These are phyloP conservation scores for Paecilomyces variotii DNA, from an alignment of 2,329 filamentous ascomycete genomes.

Conservation along the genomic window DNA sequence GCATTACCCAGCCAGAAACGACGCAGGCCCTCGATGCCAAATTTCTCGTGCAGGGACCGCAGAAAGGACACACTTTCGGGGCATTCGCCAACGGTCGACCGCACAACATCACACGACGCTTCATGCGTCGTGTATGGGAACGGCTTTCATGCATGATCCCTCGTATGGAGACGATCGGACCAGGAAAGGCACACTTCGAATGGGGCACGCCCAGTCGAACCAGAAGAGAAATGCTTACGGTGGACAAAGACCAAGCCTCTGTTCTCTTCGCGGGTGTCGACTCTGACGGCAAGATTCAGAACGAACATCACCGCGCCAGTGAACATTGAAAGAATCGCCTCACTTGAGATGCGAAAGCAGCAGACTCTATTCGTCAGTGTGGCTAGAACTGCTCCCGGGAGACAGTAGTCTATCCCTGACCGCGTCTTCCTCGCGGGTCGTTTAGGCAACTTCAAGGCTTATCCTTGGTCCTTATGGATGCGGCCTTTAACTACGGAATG, in stretches of 20 bases:
- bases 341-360: neutral
- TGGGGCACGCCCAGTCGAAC: slow-evolving; percentile 16
- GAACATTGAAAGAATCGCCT: neutral
- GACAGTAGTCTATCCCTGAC: no score
- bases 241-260: neutral
- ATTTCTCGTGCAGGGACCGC: slow-evolving; percentile 28
- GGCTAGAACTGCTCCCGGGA: no score
- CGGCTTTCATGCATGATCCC: slow-evolving; percentile 28
- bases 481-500: no score
- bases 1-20: neutral
- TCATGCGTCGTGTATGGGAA: slow-evolving; percentile 32
- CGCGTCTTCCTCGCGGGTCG: no score
- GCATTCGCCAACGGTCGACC: slow-evolving; percentile 28
- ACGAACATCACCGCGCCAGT: neutral
- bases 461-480: no score
- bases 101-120: slow-evolving; percentile 30
- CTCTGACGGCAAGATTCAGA: neutral
- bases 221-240: neutral
- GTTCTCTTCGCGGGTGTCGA: neutral
- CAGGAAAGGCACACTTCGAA: slow-evolving; percentile 15
- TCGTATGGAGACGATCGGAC: slow-evolving; percentile 15
- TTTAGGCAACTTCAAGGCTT: no score
- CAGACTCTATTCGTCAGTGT: neutral
- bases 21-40: slow-evolving; percentile 12
- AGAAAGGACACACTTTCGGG: slow-evolving; percentile 27